Evolutionary conservation across 2,329 filamentous ascomycete species (phyloP), one percentile per base, ranked within the genome.

Genomic region (Endothia cerciana): DNA sequence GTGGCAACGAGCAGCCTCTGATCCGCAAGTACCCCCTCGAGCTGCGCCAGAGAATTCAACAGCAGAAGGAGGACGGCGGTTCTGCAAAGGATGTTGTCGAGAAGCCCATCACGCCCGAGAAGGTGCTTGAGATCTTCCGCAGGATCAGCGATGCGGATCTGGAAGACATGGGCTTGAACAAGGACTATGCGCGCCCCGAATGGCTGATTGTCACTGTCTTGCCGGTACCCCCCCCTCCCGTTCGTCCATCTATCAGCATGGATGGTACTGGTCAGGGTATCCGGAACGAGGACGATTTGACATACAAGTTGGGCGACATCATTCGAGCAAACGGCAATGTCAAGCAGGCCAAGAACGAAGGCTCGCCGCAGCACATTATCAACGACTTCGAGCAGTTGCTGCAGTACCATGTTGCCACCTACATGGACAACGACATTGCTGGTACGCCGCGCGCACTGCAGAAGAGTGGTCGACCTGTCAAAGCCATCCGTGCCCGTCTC

Each of bases 351-450:
- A 92, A 97, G 73, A 88, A 92, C 66, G 93, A 97, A 77, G 95
- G 95, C 65, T 94, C 94, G 3, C 93, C 95, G 0, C 89, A 92
- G 70, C 95, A 99, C 78, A 93, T 98, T 71, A 88, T 93, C 19
- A 87, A 89, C 66, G 95, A 99, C 73, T 98, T 97, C 66, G 93
- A 97, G 78, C 89, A 90, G 69, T 82, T 99, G 40, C 83, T 99
- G 45, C 96, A 99, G 76, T 99, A 97, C 75, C 96, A 99, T 74
- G 94, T 99, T 67, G 96, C 96, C 53, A 99, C 96, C 0, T 97
- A 97, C 80, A 99, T 99, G 96, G 95, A 99, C 79, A 99, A 99
- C 74, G 94, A 99, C 77, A 97, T 98, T 79, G 95, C 96, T 69
- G 94, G 94, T 60, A 90, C 96, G 72, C 95, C 95, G 2, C 93